These are phyloP conservation scores for Mycena indigotica DNA, from an alignment of 768 basidiomycete genomes.

Conservation along the genomic window DNA sequence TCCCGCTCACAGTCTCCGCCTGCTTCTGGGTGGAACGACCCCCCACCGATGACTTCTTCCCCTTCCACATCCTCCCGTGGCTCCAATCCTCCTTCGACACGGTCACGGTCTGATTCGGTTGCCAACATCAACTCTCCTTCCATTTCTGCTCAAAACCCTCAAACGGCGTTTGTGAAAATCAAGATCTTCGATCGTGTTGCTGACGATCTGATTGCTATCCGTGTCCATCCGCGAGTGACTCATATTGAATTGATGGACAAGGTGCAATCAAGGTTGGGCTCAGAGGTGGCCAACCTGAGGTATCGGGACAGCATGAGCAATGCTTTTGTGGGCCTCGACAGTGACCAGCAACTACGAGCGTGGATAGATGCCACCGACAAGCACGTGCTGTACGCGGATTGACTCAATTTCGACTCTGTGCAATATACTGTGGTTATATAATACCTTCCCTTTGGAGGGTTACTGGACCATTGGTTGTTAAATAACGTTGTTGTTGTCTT, in stretches of 20 bases:
- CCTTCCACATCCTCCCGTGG: slow-evolving; percentile 52
- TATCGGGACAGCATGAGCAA: slow-evolving; percentile 77
- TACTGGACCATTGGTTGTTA: too few species aligned
- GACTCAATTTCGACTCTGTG: slow-evolving; percentile 18
- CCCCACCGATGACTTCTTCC: slow-evolving; percentile 33
- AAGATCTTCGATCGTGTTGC: slow-evolving; percentile 94
- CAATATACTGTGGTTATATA: background rate
- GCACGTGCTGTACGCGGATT: slow-evolving; percentile 82
- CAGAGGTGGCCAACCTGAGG: slow-evolving; percentile 63
- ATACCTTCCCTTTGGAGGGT: background rate
- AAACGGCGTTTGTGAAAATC: slow-evolving; percentile 94
- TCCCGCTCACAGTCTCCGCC: slow-evolving; percentile 48
- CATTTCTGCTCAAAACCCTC: slow-evolving; percentile 76
- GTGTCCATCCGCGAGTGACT: slow-evolving; percentile 90
- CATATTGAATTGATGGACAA: slow-evolving; percentile 89
- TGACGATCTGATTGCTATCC: slow-evolving; percentile 95
- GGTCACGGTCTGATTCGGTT: slow-evolving; percentile 56
- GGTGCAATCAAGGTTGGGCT: slow-evolving; percentile 83
- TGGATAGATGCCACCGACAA: slow-evolving; percentile 84
- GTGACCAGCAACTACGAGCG: slow-evolving; percentile 62
- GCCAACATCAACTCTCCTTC: slow-evolving; percentile 65
- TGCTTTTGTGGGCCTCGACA: slow-evolving; percentile 61
- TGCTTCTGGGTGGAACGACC: slow-evolving; percentile 30
- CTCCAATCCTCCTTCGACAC: slow-evolving; percentile 54
- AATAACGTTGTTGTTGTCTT: background rate